A percentile compares a stretch with the other conserved stretches of the same genome.
phyloP scores from a whole-genome alignment of 306 rosid species.

The Quercus agrifolia region DNA sequence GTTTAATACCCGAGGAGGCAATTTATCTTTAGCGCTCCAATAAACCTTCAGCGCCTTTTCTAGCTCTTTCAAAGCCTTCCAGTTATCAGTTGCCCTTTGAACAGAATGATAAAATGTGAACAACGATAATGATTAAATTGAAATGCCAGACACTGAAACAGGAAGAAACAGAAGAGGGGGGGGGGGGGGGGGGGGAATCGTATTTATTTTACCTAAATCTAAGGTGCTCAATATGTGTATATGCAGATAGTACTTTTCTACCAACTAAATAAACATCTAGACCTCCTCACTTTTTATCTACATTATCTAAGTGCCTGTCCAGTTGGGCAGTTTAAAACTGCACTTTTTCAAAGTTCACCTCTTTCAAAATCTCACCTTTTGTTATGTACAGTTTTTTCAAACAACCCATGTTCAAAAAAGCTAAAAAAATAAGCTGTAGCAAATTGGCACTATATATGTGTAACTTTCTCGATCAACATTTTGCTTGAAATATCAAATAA shows the following conservation, averaged over 20 bases:
- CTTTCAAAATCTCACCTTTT: no score
- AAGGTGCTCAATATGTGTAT: neutral
- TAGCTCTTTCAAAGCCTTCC: conserved; percentile 88
- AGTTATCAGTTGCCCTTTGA: conserved; percentile 70
- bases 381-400: no score
- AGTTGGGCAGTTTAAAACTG: no score
- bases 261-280: neutral
- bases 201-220: neutral
- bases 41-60: conserved; percentile 84
- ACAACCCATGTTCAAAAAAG: no score
- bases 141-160: neutral
- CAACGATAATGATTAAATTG: neutral
- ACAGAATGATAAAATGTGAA: neutral
- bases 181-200: neutral
- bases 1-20: conserved; percentile 83
- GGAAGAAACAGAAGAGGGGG: no score
- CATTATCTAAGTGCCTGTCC: neutral
- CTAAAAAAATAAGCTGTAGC: no score
- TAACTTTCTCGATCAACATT: neutral
- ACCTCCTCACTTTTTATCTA: neutral
- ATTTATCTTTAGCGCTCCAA: conserved; percentile 75
- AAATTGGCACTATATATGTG: neutral
- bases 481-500: neutral
- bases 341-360: no score
- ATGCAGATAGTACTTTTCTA: neutral